Evolutionary conservation across 2,329 filamentous ascomycete species (phyloP), one percentile per base, ranked within the genome.

Genomic region (Aspergillus ochraceoroseus): DNA sequence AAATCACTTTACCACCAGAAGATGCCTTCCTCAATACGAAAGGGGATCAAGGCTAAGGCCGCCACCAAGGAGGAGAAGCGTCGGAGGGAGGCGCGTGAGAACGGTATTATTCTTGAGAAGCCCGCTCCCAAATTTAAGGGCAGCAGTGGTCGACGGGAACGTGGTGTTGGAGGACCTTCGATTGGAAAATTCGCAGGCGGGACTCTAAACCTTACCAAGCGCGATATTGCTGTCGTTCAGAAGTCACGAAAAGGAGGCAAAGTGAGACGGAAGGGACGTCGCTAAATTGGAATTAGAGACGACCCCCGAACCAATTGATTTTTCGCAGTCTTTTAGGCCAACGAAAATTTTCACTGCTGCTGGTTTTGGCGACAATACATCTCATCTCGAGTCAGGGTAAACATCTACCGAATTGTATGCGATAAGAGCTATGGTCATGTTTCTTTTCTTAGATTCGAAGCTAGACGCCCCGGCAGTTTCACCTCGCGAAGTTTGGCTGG

Each of bases 21-120:
- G 54, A 95, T 96, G 87, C 90, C 92, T 12, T 85, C 94, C 75
- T 70, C 80, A 28, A 83, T 90, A 59, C 78, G 88, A 44, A 87
- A 85, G 66, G 89, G 90, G n/a, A 95, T 96, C 45, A 70, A 71
- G 11, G 75, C 76, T 1, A 87, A 88, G 37, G 77, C 77, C 14
- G 70, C 63, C 1, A 65, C 71, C 18, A 79, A 77, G 44, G 89
- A 95, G 62, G 69, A 75, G 8, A 84, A 76, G 68, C 71, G 90
- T 36, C 73, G 90, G 25, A 73, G 72, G 27, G 87, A 95, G 62
- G 92, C 92, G 2, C 79, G 75, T 57, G 90, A 96, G 72, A 94
- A 90, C 55, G 92, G 90, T 4, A 82, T 96, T 53, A 80, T 96
- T 33, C 70, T 96, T 22, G 92, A 96, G 71, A 70, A 70, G 23